Evolutionary conservation across 2,329 filamentous ascomycete species (phyloP).

Genomic region (Colletotrichum caudatum): DNA sequence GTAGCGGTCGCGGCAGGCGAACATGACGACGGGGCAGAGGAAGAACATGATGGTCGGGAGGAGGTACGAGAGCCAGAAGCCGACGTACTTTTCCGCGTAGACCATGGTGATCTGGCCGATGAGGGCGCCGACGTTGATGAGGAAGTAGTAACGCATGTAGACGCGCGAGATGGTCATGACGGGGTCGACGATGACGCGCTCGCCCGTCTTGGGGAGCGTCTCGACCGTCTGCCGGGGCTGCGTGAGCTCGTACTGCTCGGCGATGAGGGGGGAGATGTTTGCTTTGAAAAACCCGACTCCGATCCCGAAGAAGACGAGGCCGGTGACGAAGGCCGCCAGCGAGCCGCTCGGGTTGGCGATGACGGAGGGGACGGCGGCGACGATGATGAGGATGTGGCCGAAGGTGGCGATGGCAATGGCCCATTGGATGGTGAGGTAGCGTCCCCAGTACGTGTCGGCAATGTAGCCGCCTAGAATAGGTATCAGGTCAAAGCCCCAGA

Average conservation of each 20-base stretch:
- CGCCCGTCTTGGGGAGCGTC: slow-evolving; percentile 63
- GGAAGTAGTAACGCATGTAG: slow-evolving; percentile 72
- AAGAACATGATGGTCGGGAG: slow-evolving; percentile 66
- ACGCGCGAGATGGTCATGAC: slow-evolving; percentile 73
- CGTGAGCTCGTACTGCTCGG: slow-evolving; percentile 72
- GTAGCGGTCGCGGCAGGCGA: slow-evolving; percentile 54
- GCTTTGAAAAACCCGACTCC: slow-evolving; percentile 79
- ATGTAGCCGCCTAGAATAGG: slow-evolving; percentile 59
- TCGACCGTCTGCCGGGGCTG: slow-evolving; percentile 47
- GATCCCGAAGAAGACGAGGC: slow-evolving; percentile 64
- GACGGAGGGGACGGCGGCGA: slow-evolving; percentile 63
- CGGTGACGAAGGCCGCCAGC: slow-evolving; percentile 71
- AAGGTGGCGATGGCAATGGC: slow-evolving; percentile 75
- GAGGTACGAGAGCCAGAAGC: slow-evolving; percentile 63
- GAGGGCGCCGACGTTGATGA: slow-evolving; percentile 67
- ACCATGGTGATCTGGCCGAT: slow-evolving; percentile 68
- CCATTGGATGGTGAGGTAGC: slow-evolving; percentile 78
- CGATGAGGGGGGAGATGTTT: slow-evolving; percentile 76
- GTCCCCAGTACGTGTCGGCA: slow-evolving; percentile 77
- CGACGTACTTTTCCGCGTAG: slow-evolving; percentile 64
- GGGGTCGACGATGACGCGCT: slow-evolving; percentile 75
- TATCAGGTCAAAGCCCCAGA: background rate
- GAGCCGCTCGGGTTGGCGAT: slow-evolving; percentile 52
- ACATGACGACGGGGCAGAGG: slow-evolving; percentile 68
- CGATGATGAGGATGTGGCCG: slow-evolving; percentile 76